Base-by-base conservation (phyloP, 2,329 filamentous ascomycete genomes). In the Didymella pomorum region DNA sequence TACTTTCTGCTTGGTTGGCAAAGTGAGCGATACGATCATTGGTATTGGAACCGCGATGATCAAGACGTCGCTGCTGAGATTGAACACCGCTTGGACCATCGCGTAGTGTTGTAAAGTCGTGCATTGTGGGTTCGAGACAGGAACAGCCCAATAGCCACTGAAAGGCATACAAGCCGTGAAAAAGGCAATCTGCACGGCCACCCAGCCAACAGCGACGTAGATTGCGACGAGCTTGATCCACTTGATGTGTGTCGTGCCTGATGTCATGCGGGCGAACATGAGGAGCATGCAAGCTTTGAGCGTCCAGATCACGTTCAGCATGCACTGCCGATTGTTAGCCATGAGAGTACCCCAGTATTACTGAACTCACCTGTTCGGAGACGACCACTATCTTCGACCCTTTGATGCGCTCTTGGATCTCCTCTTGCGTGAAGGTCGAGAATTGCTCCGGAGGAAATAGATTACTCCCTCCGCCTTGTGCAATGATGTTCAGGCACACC, bases 31-130 rank as follows among this genome's bases (percentile, higher is more conserved):
- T 11, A 83, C 63, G 25, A 88, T 67, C 52, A 84, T 73, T 0
- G 85, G 85, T 61, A 88, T 78, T 1, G 85, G 84, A 20, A 88
- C 82, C 3, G 79, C 67, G 26, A 88, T 82, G 68, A 89, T 87
- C 75, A 85, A 79, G 2, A 87, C 35, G 62, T 88, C 86, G 25
- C 84, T 86, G 2, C 83, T 81, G 47, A 88, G 82, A 64, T 89
- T 88, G 68, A 88, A 82, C 4, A 81, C 78, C 1, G 83, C 81
- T 58, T 87, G 86, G 16, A 83, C 82, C 49, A 87, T 86, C 11
- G 86, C 79, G 64, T 87, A 87, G 66, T 86, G 78, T 16, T 82
- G 78, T 2, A 83, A 80, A 0, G 85, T 82, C 1, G 84, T 83
- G 67, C 85, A 88, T 78, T 88, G 84, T 1, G 77, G 76, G 63